phyloP scores from a whole-genome alignment of 371 early-diverging fungal genomes.

The Rhizopus delemar region DNA sequence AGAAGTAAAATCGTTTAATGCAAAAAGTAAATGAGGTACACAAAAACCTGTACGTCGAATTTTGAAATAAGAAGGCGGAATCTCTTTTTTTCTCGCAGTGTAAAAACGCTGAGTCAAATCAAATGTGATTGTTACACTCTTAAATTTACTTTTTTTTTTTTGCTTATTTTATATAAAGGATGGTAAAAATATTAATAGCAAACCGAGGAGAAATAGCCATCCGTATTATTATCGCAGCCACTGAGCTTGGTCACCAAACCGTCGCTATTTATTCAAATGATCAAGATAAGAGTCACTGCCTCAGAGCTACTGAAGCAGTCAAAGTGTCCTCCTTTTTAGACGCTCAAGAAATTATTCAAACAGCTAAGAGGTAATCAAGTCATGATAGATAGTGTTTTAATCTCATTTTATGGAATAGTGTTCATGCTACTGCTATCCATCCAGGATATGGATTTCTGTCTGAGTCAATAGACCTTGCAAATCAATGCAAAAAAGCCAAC shows the following conservation, averaged over 20 bases:
- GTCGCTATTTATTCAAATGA: conserved; percentile 41
- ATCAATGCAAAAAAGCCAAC: conserved; percentile 57
- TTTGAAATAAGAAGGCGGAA: no score
- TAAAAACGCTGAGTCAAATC: not conserved
- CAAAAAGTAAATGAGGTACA: no score
- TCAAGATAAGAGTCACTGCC: conserved; percentile 39
- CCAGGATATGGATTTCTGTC: conserved; percentile 92
- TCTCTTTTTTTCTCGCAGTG: no score
- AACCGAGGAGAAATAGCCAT: conserved; percentile 54
- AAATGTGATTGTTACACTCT: not conserved
- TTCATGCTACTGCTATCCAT: conserved; percentile 61
- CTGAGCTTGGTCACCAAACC: conserved; percentile 37
- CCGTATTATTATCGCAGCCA: conserved; percentile 37
- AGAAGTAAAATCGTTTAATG: no score
- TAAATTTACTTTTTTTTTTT: not conserved
- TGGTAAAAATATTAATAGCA: conserved; percentile 35
- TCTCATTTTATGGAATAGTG: conserved; percentile 3
- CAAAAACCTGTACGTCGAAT: no score
- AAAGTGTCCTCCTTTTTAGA: conserved; percentile 32
- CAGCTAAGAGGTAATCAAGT: conserved; percentile 29
- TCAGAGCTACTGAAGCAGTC: conserved; percentile 24
- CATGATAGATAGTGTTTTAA: no score
- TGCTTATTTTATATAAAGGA: conserved; percentile 1
- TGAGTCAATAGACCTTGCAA: conserved; percentile 71
- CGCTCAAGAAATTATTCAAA: conserved; percentile 30